Conservation (phyloP, 139 green algal species). For the Haematococcus sp. region DNA sequence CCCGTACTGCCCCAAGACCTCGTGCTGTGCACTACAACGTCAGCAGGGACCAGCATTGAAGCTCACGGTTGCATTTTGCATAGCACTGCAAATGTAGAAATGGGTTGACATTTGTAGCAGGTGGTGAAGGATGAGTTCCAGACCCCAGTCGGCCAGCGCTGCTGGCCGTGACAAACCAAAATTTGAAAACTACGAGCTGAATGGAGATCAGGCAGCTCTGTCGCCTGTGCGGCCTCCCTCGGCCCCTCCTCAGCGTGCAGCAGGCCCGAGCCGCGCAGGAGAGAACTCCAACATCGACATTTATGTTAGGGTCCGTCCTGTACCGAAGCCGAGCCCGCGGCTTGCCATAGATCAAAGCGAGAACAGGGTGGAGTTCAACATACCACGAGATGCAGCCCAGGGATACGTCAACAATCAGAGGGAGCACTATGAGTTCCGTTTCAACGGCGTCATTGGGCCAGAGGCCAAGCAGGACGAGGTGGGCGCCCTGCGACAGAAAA, state of each 20-base stretch:
- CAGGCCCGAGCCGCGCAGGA: neutral
- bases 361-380: conserved; percentile 53
- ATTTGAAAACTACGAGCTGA: too few relatives aligned
- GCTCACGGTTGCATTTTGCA: too few relatives aligned
- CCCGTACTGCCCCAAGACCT: too few relatives aligned
- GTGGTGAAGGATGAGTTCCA: too few relatives aligned
- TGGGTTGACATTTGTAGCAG: too few relatives aligned
- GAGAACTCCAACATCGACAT: conserved; percentile 53
- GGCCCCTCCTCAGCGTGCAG: neutral
- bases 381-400: conserved; percentile 35
- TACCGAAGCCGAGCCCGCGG: conserved; percentile 13
- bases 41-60: too few relatives aligned
- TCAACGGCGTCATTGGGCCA: conserved; percentile 73
- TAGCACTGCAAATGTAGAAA: too few relatives aligned
- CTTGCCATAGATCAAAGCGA: conserved; percentile 40
- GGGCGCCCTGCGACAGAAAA: neutral
- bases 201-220: too few relatives aligned
- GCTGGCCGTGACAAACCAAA: too few relatives aligned
- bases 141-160: too few relatives aligned
- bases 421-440: conserved; percentile 77
- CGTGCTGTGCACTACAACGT: too few relatives aligned
- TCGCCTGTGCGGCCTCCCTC: too few relatives aligned
- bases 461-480: conserved; percentile 84
- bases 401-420: conserved; percentile 82
- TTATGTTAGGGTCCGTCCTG: conserved; percentile 64